Conservation (phyloP, 192 early-diverging fungal species). For the Coemansia umbellata region DNA sequence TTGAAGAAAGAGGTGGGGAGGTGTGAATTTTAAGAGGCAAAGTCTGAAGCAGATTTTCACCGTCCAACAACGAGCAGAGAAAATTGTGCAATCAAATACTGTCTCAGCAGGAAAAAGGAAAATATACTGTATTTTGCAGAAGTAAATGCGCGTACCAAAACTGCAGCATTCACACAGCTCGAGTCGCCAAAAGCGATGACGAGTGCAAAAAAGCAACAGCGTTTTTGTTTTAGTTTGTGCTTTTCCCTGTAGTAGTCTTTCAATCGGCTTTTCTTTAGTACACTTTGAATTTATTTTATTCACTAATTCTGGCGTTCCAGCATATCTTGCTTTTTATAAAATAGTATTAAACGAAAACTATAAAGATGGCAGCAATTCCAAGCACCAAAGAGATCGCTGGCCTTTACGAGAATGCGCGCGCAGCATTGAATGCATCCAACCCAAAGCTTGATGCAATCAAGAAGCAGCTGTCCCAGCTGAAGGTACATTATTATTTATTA, state of each 20-base stretch:
- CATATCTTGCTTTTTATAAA: too few species aligned
- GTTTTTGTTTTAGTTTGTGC: neutral
- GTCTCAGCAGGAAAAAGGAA: too few species aligned
- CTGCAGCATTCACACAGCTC: too few species aligned
- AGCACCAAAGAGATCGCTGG: neutral
- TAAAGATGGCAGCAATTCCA: constrained; percentile 4
- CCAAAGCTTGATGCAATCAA: constrained; percentile 39
- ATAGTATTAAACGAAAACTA: too few species aligned
- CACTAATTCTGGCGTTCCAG: too few species aligned
- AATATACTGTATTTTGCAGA: too few species aligned
- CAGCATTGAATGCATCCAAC: constrained; percentile 26
- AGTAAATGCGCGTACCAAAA: too few species aligned
- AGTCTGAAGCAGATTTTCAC: neutral
- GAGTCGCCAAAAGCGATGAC: too few species aligned
- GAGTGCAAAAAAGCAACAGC: too few species aligned
- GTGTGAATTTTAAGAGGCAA: neutral
- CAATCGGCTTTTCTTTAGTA: neutral
- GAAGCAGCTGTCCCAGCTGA: constrained; percentile 42
- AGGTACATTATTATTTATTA: constrained; percentile 16
- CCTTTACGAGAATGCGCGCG: constrained; percentile 32
- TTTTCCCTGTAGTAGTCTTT: neutral
- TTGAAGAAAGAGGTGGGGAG: neutral
- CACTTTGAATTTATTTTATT: neutral
- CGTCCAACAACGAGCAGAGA: neutral
- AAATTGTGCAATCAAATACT: neutral